Conservation (phyloP, 768 basidiomycete species). For the Fistulinella prunicolor region DNA sequence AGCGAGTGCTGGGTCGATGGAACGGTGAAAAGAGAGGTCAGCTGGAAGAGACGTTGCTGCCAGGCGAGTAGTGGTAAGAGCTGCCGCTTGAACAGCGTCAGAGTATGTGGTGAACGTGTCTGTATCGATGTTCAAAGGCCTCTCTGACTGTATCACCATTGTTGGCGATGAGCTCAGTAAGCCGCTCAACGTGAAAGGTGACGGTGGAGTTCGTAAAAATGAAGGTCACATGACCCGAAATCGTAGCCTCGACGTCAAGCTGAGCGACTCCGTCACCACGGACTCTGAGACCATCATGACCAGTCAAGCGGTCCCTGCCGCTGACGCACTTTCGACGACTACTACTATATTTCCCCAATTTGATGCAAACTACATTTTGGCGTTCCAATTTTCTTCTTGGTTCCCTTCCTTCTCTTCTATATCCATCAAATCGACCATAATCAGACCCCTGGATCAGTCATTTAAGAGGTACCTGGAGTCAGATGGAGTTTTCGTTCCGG, state of each 20-base stretch:
- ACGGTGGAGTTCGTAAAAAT: too few species aligned
- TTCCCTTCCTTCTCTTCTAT: constrained; percentile 63
- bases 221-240: constrained; percentile 12
- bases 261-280: too few species aligned
- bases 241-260: too few species aligned
- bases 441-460: constrained; percentile 59
- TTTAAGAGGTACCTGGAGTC: constrained; percentile 74
- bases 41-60: constrained; percentile 57
- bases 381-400: constrained; percentile 86
- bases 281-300: background rate
- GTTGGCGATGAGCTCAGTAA: background rate
- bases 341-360: constrained; percentile 52
- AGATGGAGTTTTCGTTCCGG: constrained; percentile 83
- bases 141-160: constrained; percentile 14
- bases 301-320: background rate
- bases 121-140: constrained; percentile 12
- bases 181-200: background rate
- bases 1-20: constrained; percentile 71
- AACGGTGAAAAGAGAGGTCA: constrained; percentile 88
- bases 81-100: constrained; percentile 53
- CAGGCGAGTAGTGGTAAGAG: constrained; percentile 60
- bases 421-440: constrained; percentile 70
- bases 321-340: background rate
- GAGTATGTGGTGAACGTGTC: constrained; percentile 53
- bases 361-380: constrained; percentile 51